Base-by-base conservation (phyloP, 2,329 filamentous ascomycete species). In the Penicillium expansum region DNA sequence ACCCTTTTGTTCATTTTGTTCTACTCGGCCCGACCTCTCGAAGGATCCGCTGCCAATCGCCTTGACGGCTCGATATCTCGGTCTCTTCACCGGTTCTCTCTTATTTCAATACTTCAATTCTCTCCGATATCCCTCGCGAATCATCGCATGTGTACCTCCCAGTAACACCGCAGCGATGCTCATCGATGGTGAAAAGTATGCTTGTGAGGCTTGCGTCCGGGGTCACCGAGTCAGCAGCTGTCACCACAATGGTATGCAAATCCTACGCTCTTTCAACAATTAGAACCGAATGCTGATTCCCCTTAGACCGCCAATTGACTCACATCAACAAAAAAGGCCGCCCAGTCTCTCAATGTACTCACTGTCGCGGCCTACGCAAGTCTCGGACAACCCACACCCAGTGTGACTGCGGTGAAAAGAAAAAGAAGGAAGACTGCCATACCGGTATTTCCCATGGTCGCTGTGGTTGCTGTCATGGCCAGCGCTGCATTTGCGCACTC, bases 161-260 rank as follows among this genome's bases (percentile, higher is more conserved):
- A 74, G 70, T 71, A 70, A 71, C 68, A 56, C 48, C 69, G 66
- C 66, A 67, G 67, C 64, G 65, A 92, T 92, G 90, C 83, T 92
- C 75, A 90, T 92, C 76, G 87, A 96, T 83, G 93, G 93, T 77
- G 91, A 96, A 82, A 97, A 97, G 82, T 97, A 86, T 82, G 93
- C 93, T 78, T 97, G 93, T 83, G 91, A 96, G 80, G 92, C 92
- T 79, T 99, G 94, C 80, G 92, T 99, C 75, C 90, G 94, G 78
- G 94, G 94, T 73, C 94, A 99, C 81, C 91, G 94, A 74, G 94
- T 99, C 74, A 97, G 92, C 88, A 96, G 94, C 75, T 99, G 94
- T 82, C 91, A 93, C 76, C 94, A 99, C 78, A 85, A 86, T 76
- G 92, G 92, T 96, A 86, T 82, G 90, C 83, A 62, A 67, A 70